Base-by-base conservation (phyloP, 768 basidiomycete genomes). In the Dioszegia crocea region DNA sequence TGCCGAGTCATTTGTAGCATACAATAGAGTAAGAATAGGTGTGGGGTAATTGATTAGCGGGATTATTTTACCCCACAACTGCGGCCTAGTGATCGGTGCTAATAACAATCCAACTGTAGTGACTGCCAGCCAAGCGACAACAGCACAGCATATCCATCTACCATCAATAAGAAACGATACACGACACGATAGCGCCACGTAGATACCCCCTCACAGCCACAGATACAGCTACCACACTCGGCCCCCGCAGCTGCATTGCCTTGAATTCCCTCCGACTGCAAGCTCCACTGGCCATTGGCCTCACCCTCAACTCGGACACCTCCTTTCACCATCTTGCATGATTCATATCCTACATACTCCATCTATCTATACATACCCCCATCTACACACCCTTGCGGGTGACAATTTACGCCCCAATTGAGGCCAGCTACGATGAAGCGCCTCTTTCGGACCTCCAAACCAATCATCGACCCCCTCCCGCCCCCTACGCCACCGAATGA, bases 381-480 rank as follows among this genome's bases (percentile, higher is more conserved):
- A 36, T 36, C 58, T 9, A 9, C 17, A 38, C 40, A 43, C 21
- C 40, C 40, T 6, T 9, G 14, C 6, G 6, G 14, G 33, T 6
- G 14, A 6, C 33, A 14, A 33, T 33, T 6, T 14, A 14, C 33
- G 14, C 8, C 33, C 8, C 6, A 6, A 33, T 33, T 14, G 6
- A 6, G 33, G 14, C 33, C 33, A 33, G 14, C 33, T 6, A 33
- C 52, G 26, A 73, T 73, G 71, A 73, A 73, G 57, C 62, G 68
- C 33, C 59, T 73, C 14, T 73, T 73, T 38, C 57, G 68, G 45
- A 67, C 61, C 16, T 65, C 63, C 50, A 73, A 73, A 49, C 46
- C 63, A 8, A 54, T 48, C 23, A 54, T 73, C 29, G 60, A 66
- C 39, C 71, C 71, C 0, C 53, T 73, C 19, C 70, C 70, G 21